phyloP scores from a whole-genome alignment of 2,329 filamentous ascomycete genomes.

The Chrysoporthe austroafricana region DNA sequence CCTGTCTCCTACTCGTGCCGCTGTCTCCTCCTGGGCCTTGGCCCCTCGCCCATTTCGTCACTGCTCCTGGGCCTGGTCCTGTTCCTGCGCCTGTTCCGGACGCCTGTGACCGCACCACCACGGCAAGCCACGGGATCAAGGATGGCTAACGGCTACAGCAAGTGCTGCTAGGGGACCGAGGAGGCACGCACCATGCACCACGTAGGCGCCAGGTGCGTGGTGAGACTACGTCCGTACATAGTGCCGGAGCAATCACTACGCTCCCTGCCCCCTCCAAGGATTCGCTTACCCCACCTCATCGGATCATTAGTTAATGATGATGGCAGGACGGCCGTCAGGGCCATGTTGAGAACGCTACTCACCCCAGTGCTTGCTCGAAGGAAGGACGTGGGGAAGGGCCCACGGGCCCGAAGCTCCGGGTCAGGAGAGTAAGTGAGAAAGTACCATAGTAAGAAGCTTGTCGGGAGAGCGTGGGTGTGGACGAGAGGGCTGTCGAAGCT shows the following conservation, averaged over 20 bases:
- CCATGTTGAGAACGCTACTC: background rate
- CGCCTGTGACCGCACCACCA: background rate
- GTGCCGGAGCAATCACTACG: too few species aligned
- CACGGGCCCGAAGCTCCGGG: constrained; percentile 7
- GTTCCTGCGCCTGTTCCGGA: constrained; percentile 9
- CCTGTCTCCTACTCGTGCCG: background rate
- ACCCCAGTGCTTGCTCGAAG: too few species aligned
- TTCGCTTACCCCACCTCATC: too few species aligned
- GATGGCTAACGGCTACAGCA: background rate
- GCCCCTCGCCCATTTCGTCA: constrained; percentile 24
- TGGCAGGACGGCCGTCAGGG: background rate
- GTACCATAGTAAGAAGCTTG: background rate
- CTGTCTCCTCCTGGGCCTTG: background rate
- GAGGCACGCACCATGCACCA: background rate
- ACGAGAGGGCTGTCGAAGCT: background rate
- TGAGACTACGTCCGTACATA: too few species aligned
- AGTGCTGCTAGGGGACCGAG: too few species aligned
- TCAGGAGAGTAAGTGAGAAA: background rate
- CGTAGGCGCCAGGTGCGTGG: too few species aligned
- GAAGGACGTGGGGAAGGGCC: background rate
- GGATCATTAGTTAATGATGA: background rate
- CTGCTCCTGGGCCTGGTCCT: constrained; percentile 9
- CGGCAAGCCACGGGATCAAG: constrained; percentile 3
- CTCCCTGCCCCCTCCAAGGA: too few species aligned
- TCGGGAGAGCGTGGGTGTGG: too few species aligned